Evolutionary conservation across 139 green algal species (phyloP).

Genomic region (Trebouxia sp.): DNA sequence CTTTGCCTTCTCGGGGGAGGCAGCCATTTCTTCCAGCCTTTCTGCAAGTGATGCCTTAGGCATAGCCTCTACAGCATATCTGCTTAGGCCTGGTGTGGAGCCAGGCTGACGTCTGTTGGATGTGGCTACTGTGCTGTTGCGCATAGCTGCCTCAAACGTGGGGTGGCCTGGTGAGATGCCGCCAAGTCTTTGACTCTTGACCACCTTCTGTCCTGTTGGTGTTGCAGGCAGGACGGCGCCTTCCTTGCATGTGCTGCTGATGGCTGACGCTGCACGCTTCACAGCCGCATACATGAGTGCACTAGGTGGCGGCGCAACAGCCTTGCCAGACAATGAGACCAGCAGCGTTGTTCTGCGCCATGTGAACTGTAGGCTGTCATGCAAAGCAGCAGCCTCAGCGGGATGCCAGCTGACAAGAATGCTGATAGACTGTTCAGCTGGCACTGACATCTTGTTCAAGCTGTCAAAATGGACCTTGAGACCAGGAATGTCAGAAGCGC

Average conservation of each 20-base stretch:
- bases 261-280: constrained; percentile 1
- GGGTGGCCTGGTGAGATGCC: constrained; percentile 7
- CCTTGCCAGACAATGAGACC: not conserved
- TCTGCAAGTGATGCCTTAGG: not conserved
- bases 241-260: not conserved
- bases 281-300: not conserved
- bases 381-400: not conserved
- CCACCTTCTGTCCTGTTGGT: not conserved
- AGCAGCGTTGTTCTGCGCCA: not conserved
- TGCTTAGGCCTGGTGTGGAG: not conserved
- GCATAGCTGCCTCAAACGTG: constrained; percentile 11
- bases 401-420: not conserved
- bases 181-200: not conserved
- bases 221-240: not conserved
- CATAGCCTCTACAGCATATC: not conserved
- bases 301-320: not conserved
- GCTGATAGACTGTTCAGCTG: not conserved
- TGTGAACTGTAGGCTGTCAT: not conserved
- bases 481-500: not conserved
- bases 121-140: constrained; percentile 18
- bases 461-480: too few relatives aligned
- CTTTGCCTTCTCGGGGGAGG: not conserved
- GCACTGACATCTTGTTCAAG: not conserved
- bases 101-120: not conserved
- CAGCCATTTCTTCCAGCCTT: constrained; percentile 1